A percentile compares a stretch with the other conserved stretches of the same genome.
Evolutionary conservation across 805 yeast genomes (phyloP).

Genomic region (Starmera dryadoides): DNA sequence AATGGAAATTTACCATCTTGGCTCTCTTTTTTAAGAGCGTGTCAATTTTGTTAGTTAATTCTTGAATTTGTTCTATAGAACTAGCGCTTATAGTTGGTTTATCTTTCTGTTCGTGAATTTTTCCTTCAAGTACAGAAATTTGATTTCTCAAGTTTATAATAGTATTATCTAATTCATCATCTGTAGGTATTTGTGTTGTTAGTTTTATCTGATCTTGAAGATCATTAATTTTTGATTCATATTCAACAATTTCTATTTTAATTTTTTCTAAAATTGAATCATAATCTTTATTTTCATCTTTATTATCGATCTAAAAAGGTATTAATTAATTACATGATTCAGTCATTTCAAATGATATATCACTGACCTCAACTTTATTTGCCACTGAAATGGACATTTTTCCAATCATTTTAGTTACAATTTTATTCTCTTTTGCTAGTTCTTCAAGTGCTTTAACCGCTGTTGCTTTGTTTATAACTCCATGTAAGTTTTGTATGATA

Average conservation of each 20-base stretch:
- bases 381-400: conserved; percentile 36
- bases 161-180: conserved; percentile 2
- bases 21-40: conserved; percentile 8
- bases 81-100: conserved; percentile 5
- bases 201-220: conserved; percentile 2
- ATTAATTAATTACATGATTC: too few species aligned
- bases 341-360: neutral
- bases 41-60: conserved; percentile 1
- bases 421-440: conserved; percentile 24
- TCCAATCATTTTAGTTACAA: conserved; percentile 35
- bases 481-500: conserved; percentile 37
- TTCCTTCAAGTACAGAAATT: neutral
- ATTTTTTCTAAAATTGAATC: neutral
- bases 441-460: conserved; percentile 29
- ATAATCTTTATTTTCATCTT: neutral
- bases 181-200: conserved; percentile 11
- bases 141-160: neutral
- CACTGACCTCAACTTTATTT: conserved; percentile 24
- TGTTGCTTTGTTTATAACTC: conserved; percentile 26
- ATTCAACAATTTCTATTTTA: neutral
- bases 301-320: neutral
- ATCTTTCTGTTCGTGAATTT: neutral
- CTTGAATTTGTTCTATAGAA: conserved; percentile 4
- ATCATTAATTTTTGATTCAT: neutral
- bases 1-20: conserved; percentile 8